Percentiles rank a stretch among this genome's conserved stretches.
Conservation (phyloP, 164 flowering plant species). For the Paratinospora sagittata region DNA sequence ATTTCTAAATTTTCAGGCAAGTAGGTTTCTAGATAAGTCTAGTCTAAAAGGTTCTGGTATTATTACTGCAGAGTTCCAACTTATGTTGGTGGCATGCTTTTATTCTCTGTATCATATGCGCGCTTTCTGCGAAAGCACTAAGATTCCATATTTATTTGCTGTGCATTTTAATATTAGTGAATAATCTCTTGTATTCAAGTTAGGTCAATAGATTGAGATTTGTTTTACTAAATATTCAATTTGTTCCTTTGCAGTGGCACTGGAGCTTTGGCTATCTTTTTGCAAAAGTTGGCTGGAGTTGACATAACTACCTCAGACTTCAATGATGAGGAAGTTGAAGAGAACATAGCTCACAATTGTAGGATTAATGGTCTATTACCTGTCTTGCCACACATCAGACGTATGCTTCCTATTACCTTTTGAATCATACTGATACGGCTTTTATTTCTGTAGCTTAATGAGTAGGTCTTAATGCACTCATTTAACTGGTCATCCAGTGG, state of each 20-base stretch:
- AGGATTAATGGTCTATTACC: slow-evolving; percentile 57
- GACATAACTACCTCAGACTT: slow-evolving; percentile 95
- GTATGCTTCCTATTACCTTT: slow-evolving; percentile 36
- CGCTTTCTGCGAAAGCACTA: background rate
- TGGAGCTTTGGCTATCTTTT: slow-evolving; percentile 91
- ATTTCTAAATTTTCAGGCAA: background rate
- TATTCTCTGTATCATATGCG: background rate
- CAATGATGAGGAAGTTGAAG: slow-evolving; percentile 78
- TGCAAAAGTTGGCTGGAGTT: slow-evolving; percentile 47
- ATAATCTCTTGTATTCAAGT: background rate
- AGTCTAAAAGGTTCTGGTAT: background rate
- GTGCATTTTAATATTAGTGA: background rate
- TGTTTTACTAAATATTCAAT: background rate
- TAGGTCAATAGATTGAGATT: background rate
- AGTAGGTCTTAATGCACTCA: background rate
- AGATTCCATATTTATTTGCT: background rate
- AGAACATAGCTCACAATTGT: slow-evolving; percentile 83
- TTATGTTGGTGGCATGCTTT: background rate
- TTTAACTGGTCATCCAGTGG: background rate
- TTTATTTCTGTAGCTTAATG: too few relatives aligned
- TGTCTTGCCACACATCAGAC: slow-evolving; percentile 74
- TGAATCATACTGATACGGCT: background rate
- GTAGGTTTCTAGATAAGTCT: background rate
- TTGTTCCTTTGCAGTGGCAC: slow-evolving; percentile 65
- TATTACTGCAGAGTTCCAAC: background rate